Evolutionary conservation across 2,329 filamentous ascomycete genomes (phyloP).

Genomic region (Penicillium brevicompactum): DNA sequence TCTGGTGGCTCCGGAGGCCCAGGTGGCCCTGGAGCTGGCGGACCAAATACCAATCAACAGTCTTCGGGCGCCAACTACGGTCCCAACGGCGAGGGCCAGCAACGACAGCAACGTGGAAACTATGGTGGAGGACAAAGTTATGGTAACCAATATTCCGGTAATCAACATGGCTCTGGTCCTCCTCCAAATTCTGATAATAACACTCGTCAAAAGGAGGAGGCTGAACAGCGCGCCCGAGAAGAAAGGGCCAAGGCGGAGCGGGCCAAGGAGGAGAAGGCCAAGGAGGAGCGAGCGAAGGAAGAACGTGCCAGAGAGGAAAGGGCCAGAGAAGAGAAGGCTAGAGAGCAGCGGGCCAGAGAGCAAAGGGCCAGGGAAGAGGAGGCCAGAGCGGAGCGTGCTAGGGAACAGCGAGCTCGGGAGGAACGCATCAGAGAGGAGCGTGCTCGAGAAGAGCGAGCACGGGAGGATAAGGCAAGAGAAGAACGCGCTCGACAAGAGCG

Average conservation of each 20-base stretch:
- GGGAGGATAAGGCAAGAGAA: constrained; percentile 14
- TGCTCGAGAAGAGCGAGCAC: constrained; percentile 17
- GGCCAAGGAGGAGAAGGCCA: constrained; percentile 34
- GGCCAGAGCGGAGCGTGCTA: constrained; percentile 35
- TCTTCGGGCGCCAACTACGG: constrained; percentile 28
- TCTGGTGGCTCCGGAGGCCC: constrained; percentile 13
- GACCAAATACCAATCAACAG: constrained; percentile 21
- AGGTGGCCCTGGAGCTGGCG: constrained; percentile 21
- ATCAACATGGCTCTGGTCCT: constrained; percentile 34
- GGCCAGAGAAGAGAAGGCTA: constrained; percentile 4
- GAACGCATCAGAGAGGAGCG: constrained; percentile 34
- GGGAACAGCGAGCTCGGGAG: constrained; percentile 22
- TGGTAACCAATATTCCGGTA: constrained; percentile 36
- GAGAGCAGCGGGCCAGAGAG: constrained; percentile 29
- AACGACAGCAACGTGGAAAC: constrained; percentile 29
- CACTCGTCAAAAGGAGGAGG: constrained; percentile 16
- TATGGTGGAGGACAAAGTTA: constrained; percentile 32
- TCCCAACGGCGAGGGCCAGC: constrained; percentile 19
- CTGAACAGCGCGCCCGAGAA: constrained; percentile 27
- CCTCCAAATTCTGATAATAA: constrained; percentile 20
- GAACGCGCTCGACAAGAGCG: constrained; percentile 28
- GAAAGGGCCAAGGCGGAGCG: constrained; percentile 36
- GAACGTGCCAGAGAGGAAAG: constrained; percentile 26
- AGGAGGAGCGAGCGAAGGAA: constrained; percentile 12
- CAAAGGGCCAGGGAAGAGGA: constrained; percentile 34